phyloP scores from a whole-genome alignment of 2,329 filamentous ascomycete genomes.

The Cladosporium sp. region DNA sequence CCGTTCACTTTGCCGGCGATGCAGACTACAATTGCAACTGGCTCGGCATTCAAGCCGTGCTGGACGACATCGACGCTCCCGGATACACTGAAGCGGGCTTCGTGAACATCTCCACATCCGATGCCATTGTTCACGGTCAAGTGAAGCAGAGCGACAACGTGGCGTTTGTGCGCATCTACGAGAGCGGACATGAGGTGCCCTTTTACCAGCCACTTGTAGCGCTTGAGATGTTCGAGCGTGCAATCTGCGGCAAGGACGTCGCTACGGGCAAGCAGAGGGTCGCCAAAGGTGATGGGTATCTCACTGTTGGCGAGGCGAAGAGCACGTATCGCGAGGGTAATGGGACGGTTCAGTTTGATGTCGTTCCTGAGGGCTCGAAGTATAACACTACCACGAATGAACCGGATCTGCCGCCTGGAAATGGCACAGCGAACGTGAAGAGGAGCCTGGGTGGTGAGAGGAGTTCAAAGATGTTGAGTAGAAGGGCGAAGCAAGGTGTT shows the following conservation, averaged over 20 bases:
- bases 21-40: slow-evolving; percentile 48
- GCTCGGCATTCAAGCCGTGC: slow-evolving; percentile 42
- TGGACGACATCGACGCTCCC: slow-evolving; percentile 36
- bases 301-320: slow-evolving; percentile 22
- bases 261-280: slow-evolving; percentile 40
- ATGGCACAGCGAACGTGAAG: slow-evolving; percentile 10
- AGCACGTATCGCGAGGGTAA: slow-evolving; percentile 40
- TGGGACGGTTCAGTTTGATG: slow-evolving; percentile 42
- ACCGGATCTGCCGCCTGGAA: slow-evolving; percentile 15
- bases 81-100: slow-evolving; percentile 46
- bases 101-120: slow-evolving; percentile 42
- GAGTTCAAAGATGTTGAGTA: slow-evolving; percentile 4
- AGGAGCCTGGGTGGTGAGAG: not conserved
- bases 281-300: slow-evolving; percentile 15
- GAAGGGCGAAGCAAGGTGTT: not conserved
- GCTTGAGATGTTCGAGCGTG: slow-evolving; percentile 48
- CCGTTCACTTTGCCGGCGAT: slow-evolving; percentile 45
- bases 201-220: slow-evolving; percentile 50
- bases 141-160: slow-evolving; percentile 50
- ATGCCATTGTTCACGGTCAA: slow-evolving; percentile 49
- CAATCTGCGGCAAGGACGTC: slow-evolving; percentile 46
- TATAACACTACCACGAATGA: slow-evolving; percentile 34
- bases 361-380: slow-evolving; percentile 41
- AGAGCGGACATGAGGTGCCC: slow-evolving; percentile 48
- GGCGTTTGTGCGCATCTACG: slow-evolving; percentile 49